Evolutionary conservation across 352 stramenopile genomes (phyloP).

Genomic region (Thalassiosira ordinaria): DNA sequence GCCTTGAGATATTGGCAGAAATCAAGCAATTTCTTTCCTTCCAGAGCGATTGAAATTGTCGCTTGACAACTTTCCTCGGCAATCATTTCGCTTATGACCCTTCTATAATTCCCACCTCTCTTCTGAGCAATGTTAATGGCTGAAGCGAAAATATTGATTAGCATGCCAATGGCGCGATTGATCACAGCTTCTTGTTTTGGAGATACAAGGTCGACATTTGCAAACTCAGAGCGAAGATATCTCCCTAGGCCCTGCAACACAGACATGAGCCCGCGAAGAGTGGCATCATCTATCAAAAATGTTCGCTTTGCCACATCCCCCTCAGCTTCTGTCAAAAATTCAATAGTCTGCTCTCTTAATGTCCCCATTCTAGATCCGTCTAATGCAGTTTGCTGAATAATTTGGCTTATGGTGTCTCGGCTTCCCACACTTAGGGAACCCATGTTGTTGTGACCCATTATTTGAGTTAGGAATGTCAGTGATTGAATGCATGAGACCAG

Average conservation of each 20-base stretch:
- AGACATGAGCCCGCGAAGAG: slow-evolving; percentile 56
- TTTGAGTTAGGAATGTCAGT: slow-evolving; percentile 53
- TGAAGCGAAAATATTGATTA: slow-evolving; percentile 44
- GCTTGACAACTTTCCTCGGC: slow-evolving; percentile 33
- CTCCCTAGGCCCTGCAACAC: slow-evolving; percentile 48
- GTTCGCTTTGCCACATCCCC: slow-evolving; percentile 39
- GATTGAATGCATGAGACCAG: slow-evolving; percentile 53
- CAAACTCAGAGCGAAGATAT: slow-evolving; percentile 40
- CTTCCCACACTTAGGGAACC: slow-evolving; percentile 30
- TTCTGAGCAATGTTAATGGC: slow-evolving; percentile 39
- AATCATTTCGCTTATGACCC: slow-evolving; percentile 44
- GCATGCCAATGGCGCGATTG: slow-evolving; percentile 34
- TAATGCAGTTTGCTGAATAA: slow-evolving; percentile 70
- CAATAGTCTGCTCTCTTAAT: slow-evolving; percentile 54
- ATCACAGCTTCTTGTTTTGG: slow-evolving; percentile 48
- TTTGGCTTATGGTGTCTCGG: slow-evolving; percentile 49
- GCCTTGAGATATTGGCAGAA: slow-evolving; percentile 31
- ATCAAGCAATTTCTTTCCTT: slow-evolving; percentile 57
- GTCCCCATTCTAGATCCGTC: slow-evolving; percentile 43
- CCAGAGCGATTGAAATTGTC: slow-evolving; percentile 51
- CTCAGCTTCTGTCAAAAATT: slow-evolving; percentile 63
- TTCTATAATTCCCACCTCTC: slow-evolving; percentile 49
- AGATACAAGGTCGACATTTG: slow-evolving; percentile 34
- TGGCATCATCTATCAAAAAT: slow-evolving; percentile 66
- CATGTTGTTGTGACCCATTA: slow-evolving; percentile 40